A percentile compares a stretch with the other conserved stretches of the same genome.
phyloP scores from a whole-genome alignment of 768 basidiomycete genomes.

The Boletus tomentosulus region DNA sequence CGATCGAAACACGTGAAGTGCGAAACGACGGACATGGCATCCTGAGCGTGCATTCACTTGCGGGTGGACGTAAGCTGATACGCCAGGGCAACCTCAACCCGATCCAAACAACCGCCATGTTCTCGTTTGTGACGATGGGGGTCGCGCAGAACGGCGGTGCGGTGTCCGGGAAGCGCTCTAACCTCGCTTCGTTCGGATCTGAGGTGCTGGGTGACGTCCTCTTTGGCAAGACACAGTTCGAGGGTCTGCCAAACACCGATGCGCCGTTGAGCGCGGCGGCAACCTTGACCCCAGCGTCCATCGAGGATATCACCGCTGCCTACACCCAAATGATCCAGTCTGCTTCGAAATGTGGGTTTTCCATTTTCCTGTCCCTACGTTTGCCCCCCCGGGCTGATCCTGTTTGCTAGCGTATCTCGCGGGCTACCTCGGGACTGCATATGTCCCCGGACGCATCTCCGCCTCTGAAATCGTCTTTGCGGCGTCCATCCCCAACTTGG shows the following conservation, averaged over 20 bases:
- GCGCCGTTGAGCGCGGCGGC: neutral
- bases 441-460: conserved; percentile 29
- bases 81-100: conserved; percentile 23
- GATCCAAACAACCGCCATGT: conserved; percentile 21
- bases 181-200: conserved; percentile 9
- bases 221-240: conserved; percentile 17
- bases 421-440: conserved; percentile 23
- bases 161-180: neutral
- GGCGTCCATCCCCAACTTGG: conserved; percentile 26
- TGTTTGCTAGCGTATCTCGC: conserved; percentile 3
- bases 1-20: conserved; percentile 27
- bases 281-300: conserved; percentile 6
- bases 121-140: conserved; percentile 17
- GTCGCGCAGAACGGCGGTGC: conserved; percentile 5
- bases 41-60: conserved; percentile 17
- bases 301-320: conserved; percentile 12
- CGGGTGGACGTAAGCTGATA: conserved; percentile 3
- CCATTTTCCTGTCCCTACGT: neutral
- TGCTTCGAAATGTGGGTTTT: conserved; percentile 13
- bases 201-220: conserved; percentile 17
- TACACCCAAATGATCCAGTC: conserved; percentile 23
- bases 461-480: conserved; percentile 21
- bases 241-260: conserved; percentile 1
- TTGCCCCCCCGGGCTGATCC: neutral
- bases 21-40: conserved; percentile 16